Conservation (phyloP, 352 stramenopile genomes). For the Globisporangium paroecandrum region DNA sequence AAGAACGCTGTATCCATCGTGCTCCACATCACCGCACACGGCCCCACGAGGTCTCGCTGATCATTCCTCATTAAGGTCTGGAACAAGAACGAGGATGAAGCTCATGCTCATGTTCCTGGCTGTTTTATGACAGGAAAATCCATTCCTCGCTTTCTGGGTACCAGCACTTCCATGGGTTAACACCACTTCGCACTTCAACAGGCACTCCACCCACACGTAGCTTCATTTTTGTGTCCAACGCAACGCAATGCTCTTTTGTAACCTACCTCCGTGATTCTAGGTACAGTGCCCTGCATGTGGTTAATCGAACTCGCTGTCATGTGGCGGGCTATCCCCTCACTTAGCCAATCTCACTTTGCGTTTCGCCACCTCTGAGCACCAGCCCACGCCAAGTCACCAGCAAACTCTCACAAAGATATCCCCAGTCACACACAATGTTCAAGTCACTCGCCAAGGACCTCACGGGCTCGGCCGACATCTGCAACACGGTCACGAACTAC, state of each 20-base stretch:
- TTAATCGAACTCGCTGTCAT: background rate
- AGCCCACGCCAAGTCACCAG: background rate
- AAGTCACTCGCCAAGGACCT: conserved; percentile 50
- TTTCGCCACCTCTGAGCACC: background rate
- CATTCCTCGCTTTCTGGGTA: background rate
- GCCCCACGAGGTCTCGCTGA: no score
- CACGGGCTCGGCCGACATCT: conserved; percentile 50
- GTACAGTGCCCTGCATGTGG: background rate
- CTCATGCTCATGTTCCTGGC: background rate
- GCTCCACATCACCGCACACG: background rate
- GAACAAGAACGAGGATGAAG: no score
- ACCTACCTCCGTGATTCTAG: background rate
- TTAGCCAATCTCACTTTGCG: conserved; percentile 5
- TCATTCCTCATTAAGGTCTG: no score
- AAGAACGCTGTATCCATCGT: no score
- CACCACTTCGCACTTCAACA: background rate
- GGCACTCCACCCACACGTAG: background rate
- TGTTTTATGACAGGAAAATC: conserved; percentile 9
- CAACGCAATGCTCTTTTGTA: background rate
- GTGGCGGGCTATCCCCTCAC: no score
- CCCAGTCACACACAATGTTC: conserved; percentile 22
- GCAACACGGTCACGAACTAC: conserved; percentile 39
- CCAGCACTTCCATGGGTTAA: background rate
- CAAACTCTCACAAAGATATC: background rate
- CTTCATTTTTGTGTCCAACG: conserved; percentile 1